A percentile compares a stretch with the other conserved stretches of the same genome.
phyloP scores from a whole-genome alignment of 2,329 filamentous ascomycete species.

The Epicoccum nigrum region DNA sequence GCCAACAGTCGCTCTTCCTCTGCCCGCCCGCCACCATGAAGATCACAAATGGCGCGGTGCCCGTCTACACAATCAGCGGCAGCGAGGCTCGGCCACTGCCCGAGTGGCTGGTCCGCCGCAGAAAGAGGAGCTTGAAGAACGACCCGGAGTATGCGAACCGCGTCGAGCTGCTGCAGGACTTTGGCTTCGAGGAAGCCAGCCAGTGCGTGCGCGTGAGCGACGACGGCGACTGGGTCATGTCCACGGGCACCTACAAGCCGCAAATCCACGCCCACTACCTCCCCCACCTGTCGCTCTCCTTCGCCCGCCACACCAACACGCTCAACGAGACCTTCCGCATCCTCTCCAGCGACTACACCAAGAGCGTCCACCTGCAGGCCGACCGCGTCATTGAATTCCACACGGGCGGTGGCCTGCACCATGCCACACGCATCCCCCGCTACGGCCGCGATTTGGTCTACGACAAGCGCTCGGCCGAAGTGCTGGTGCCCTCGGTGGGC shows the following conservation, averaged over 20 bases:
- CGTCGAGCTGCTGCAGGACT: slow-evolving; percentile 94
- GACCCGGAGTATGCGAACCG: slow-evolving; percentile 92
- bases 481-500: slow-evolving; percentile 84
- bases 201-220: slow-evolving; percentile 88
- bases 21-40: slow-evolving; percentile 64
- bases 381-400: slow-evolving; percentile 94
- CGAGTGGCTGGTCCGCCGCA: slow-evolving; percentile 89
- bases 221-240: slow-evolving; percentile 82
- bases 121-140: slow-evolving; percentile 86
- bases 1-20: background rate
- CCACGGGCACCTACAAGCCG: slow-evolving; percentile 52
- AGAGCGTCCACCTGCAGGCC: slow-evolving; percentile 90
- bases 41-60: slow-evolving; percentile 80
- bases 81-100: slow-evolving; percentile 85
- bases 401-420: slow-evolving; percentile 84
- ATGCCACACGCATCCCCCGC: slow-evolving; percentile 85
- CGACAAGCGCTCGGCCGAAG: slow-evolving; percentile 80
- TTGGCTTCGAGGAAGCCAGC: slow-evolving; percentile 96
- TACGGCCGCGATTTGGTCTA: slow-evolving; percentile 92
- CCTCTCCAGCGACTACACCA: slow-evolving; percentile 88
- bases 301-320: slow-evolving; percentile 86
- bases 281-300: slow-evolving; percentile 91
- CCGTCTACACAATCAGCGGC: slow-evolving; percentile 94
- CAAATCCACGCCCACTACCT: slow-evolving; percentile 97
- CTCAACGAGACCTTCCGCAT: slow-evolving; percentile 91